Conservation (phyloP, 2,329 filamentous ascomycete genomes). For the Aspergillus ochraceus region DNA sequence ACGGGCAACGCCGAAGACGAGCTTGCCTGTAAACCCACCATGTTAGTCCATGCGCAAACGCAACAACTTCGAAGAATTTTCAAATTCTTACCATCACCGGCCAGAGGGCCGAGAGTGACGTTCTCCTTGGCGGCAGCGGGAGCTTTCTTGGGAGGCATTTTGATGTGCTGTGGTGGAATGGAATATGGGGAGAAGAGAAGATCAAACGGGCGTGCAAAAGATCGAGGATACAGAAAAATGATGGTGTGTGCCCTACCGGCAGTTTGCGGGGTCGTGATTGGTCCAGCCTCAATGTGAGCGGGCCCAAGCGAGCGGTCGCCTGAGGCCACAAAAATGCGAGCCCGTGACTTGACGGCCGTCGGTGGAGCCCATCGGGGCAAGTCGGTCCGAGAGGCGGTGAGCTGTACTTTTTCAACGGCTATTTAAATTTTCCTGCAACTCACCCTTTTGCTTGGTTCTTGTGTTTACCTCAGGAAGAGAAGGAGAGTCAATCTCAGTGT, state of each 20-base stretch:
- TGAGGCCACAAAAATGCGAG: conserved; percentile 9
- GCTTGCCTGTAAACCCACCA: conserved; percentile 65
- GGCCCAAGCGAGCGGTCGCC: conserved; percentile 31
- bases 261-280: conserved; percentile 28
- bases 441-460: background rate
- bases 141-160: conserved; percentile 88
- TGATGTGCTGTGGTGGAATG: conserved; percentile 50
- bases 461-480: background rate
- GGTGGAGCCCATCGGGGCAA: conserved; percentile 8
- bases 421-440: conserved; percentile 25
- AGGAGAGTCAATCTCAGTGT: background rate
- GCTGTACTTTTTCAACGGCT: conserved; percentile 16
- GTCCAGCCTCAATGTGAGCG: conserved; percentile 9
- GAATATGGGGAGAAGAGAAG: conserved; percentile 37
- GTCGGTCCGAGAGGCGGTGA: conserved; percentile 34
- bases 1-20: conserved; percentile 96
- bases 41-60: conserved; percentile 9
- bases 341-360: background rate
- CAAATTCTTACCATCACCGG: conserved; percentile 76
- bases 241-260: conserved; percentile 42
- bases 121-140: conserved; percentile 85
- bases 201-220: conserved; percentile 19
- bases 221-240: conserved; percentile 27
- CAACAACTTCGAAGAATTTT: background rate
- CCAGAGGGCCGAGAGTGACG: conserved; percentile 95